A percentile compares a stretch with the other conserved stretches of the same genome.
Conservation (phyloP, 495 filamentous ascomycete species). For the Sordaria brevicollis region DNA sequence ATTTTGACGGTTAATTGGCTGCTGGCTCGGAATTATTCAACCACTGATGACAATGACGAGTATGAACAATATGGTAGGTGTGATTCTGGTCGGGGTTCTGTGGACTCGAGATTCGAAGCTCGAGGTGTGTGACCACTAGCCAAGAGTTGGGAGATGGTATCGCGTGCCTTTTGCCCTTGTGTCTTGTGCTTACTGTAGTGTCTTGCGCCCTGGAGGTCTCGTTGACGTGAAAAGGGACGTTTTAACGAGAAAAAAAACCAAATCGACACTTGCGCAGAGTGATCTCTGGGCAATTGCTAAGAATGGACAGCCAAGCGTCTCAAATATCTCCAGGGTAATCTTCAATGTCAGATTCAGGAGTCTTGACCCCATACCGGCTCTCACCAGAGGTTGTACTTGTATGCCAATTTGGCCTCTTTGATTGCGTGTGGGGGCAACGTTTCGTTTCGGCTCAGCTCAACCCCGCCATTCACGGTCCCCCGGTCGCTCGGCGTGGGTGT, state of each 20-base stretch:
- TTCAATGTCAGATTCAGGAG: background rate
- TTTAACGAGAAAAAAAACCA: too few relatives aligned
- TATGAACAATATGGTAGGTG: background rate
- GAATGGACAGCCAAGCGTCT: background rate
- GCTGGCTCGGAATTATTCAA: background rate
- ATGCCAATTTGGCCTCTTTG: background rate
- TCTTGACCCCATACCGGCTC: too few relatives aligned
- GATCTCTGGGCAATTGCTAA: background rate
- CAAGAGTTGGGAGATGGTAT: background rate
- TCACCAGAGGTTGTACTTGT: too few relatives aligned
- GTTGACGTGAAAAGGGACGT: background rate
- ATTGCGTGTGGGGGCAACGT: background rate
- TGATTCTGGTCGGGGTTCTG: background rate
- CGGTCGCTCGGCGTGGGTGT: background rate
- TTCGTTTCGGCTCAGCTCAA: background rate
- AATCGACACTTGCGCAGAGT: background rate
- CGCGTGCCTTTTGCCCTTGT: background rate
- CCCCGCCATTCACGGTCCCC: background rate
- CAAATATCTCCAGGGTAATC: background rate
- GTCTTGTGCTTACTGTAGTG: too few relatives aligned
- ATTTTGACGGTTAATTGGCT: background rate
- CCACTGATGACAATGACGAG: background rate
- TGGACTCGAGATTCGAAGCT: background rate
- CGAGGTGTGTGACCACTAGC: too few relatives aligned
- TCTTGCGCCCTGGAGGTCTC: too few relatives aligned